phyloP scores from a whole-genome alignment of 1,139 yeast species.

The Scheffersomyces cryptocercus region DNA sequence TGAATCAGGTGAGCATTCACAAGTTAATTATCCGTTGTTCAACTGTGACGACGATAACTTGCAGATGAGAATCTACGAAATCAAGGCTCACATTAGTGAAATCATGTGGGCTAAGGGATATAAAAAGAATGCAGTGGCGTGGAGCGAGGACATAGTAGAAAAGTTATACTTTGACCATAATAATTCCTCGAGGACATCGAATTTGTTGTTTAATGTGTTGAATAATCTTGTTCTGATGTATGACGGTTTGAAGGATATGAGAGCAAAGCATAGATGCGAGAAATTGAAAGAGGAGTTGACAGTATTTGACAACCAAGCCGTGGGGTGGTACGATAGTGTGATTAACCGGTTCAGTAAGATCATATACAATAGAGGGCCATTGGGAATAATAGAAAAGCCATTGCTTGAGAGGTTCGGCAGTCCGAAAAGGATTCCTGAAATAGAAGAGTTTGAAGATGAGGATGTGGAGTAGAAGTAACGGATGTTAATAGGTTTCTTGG shows the following conservation, averaged over 20 bases:
- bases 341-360: constrained; percentile 39
- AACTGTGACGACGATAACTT: constrained; percentile 36
- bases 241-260: constrained; percentile 22
- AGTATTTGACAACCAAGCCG: constrained; percentile 11
- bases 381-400: constrained; percentile 45
- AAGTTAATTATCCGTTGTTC: constrained; percentile 39
- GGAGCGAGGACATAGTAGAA: constrained; percentile 60
- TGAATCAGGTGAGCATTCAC: constrained; percentile 20
- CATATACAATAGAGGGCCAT: constrained; percentile 43
- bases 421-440: constrained; percentile 31
- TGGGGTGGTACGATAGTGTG: constrained; percentile 37
- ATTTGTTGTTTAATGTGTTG: constrained; percentile 33
- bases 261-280: constrained; percentile 29
- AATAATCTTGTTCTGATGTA: constrained; percentile 37
- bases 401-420: constrained; percentile 42
- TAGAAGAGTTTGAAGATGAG: constrained; percentile 48
- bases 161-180: constrained; percentile 35
- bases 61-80: constrained; percentile 29
- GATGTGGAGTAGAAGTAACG: constrained; percentile 28
- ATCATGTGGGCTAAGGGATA: constrained; percentile 62
- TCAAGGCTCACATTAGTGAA: constrained; percentile 65
- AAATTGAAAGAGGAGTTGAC: constrained; percentile 22
- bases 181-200: constrained; percentile 28
- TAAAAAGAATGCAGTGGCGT: constrained; percentile 55
- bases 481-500: neutral